A percentile compares a stretch with the other conserved stretches of the same genome.
Conservation (phyloP, 2,329 filamentous ascomycete genomes). For the Rosellinia necatrix region DNA sequence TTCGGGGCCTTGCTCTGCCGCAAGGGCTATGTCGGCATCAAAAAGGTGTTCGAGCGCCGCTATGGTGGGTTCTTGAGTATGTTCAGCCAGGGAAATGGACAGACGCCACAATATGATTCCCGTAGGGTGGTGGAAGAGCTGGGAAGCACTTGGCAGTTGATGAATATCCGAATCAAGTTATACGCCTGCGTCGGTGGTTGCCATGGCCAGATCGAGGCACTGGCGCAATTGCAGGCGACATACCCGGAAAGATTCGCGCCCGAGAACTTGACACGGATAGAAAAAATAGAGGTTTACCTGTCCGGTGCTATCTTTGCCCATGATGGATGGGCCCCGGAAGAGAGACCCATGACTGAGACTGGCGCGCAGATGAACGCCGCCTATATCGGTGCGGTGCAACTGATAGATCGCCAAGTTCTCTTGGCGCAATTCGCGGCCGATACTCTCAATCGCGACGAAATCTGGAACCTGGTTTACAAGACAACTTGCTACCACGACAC, state of each 20-base stretch:
- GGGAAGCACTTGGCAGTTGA: conserved; percentile 33
- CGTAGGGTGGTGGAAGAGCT: conserved; percentile 39
- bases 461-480: conserved; percentile 44
- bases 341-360: conserved; percentile 41
- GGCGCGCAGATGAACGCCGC: conserved; percentile 47
- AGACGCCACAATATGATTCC: conserved; percentile 21
- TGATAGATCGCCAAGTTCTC: conserved; percentile 45
- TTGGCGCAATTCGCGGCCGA: conserved; percentile 40
- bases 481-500: conserved; percentile 26
- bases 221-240: conserved; percentile 12
- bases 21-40: conserved; percentile 47
- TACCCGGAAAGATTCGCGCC: conserved; percentile 10
- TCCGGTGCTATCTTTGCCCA: conserved; percentile 40
- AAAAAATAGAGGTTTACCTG: conserved; percentile 14
- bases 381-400: conserved; percentile 44
- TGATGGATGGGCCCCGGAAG: conserved; percentile 42
- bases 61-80: conserved; percentile 50
- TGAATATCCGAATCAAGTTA: conserved; percentile 21
- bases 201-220: conserved; percentile 16
- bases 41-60: conserved; percentile 40
- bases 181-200: conserved; percentile 23
- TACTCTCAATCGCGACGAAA: conserved; percentile 41
- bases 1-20: conserved; percentile 46
- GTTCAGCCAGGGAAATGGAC: conserved; percentile 40
- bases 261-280: neutral